Conservation (phyloP, 805 yeast genomes). For the Wickerhamomyces subpelliculosus region DNA sequence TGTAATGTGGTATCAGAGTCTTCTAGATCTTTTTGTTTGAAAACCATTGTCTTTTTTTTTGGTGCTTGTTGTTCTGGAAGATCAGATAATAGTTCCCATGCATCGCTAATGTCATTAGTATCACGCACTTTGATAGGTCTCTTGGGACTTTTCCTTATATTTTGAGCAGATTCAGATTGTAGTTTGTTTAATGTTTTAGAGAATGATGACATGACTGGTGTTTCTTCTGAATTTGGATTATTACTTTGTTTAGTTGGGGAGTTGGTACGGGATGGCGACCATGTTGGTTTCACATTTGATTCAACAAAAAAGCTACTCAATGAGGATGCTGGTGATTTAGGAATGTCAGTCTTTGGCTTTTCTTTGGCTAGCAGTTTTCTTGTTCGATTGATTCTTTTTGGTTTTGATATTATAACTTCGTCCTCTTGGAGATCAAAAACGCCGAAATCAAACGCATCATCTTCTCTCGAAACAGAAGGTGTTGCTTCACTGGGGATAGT, state of each 20-base stretch:
- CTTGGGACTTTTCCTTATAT: neutral
- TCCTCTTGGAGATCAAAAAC: neutral
- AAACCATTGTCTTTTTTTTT: constrained; percentile 12
- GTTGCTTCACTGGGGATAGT: neutral
- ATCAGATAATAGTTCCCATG: constrained; percentile 20
- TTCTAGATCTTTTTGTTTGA: neutral
- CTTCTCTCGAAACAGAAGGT: too few species aligned
- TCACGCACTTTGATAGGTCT: neutral
- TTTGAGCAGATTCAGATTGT: too few species aligned
- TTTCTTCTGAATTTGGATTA: neutral
- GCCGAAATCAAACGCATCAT: neutral
- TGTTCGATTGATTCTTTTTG: neutral
- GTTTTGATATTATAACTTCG: neutral
- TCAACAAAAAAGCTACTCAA: constrained; percentile 16
- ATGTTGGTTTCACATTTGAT: constrained; percentile 16
- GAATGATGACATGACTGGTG: neutral
- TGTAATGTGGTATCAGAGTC: neutral
- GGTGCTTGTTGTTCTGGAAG: constrained; percentile 8
- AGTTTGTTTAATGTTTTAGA: too few species aligned
- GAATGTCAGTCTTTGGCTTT: neutral
- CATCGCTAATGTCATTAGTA: neutral
- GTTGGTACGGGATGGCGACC: constrained; percentile 10
- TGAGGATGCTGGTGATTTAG: neutral
- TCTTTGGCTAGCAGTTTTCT: neutral
- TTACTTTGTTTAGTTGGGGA: neutral